A percentile compares a stretch with the other conserved stretches of the same genome.
phyloP scores from a whole-genome alignment of 257 asterid species.

The Penstemon eatonii region DNA sequence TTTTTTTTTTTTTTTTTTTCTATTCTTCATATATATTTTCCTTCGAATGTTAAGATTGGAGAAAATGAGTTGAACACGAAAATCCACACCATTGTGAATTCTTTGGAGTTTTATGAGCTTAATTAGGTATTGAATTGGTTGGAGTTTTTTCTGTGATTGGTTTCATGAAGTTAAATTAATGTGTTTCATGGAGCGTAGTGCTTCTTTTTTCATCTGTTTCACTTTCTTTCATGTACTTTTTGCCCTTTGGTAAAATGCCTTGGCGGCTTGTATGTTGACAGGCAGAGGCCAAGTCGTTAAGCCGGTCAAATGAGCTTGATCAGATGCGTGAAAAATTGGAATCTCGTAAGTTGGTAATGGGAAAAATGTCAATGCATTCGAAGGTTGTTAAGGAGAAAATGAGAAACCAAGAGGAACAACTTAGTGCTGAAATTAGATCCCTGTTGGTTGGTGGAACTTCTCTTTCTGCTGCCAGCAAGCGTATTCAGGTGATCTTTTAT shows the following conservation, averaged over 20 bases:
- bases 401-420: slow-evolving; percentile 87
- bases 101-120: slow-evolving; percentile 6
- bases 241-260: slow-evolving; percentile 28
- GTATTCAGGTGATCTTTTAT: slow-evolving; percentile 59
- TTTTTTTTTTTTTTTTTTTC: too few species aligned
- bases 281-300: slow-evolving; percentile 78
- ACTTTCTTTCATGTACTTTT: slow-evolving; percentile 1
- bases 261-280: slow-evolving; percentile 39
- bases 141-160: background rate
- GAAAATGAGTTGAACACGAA: slow-evolving; percentile 1
- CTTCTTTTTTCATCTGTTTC: slow-evolving; percentile 8
- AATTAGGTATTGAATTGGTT: background rate
- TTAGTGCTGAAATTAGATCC: slow-evolving; percentile 71
- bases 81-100: too few species aligned
- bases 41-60: slow-evolving; percentile 1
- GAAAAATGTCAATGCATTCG: slow-evolving; percentile 86
- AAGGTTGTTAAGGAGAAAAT: slow-evolving; percentile 79
- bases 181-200: slow-evolving; percentile 6
- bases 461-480: slow-evolving; percentile 79
- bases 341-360: slow-evolving; percentile 87
- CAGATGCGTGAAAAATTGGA: slow-evolving; percentile 77
- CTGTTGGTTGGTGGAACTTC: slow-evolving; percentile 79
- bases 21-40: background rate
- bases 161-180: background rate
- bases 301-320: slow-evolving; percentile 71